Base-by-base conservation (phyloP, 768 basidiomycete species). In the Gyrodon lividus region DNA sequence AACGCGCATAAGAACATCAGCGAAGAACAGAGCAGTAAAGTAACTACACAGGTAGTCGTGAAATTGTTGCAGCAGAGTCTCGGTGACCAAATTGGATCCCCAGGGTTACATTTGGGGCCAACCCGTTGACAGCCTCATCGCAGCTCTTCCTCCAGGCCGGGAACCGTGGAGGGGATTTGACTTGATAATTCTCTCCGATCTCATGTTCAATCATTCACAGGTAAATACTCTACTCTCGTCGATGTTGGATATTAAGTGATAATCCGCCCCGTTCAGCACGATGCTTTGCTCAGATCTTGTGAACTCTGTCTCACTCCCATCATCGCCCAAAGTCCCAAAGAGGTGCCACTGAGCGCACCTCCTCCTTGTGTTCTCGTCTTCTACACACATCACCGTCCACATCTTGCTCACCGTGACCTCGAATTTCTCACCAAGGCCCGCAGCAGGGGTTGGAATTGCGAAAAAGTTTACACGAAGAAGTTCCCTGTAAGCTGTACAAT, bases 201-300 rank as follows among this genome's bases (percentile, higher is more conserved):
- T 98, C 30, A 81, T 98, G 30, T 97, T 96, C 70, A 97, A 95
- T 59, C 94, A 96, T 59, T 93, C 93, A 1, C 92, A 95, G 74
- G 92, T 87, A 55, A 31, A 73, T 51, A 10, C 23, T 34, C 3
- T 2, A 19, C 24, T 20, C 23, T 38, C 45, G 16, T 8, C 13
- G 43, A 3, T 16, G 16, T 28, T 46, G 42, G 57, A 17, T 7
- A 24, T 39, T 9, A n/a, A 3, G 20, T 45, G 26, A 41, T n/a
- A n/a, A n/a, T n/a, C 53, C 49, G 54, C 28, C 23, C 13, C 38
- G 23, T 34, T 23, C 48, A 96, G 86, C 94, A 98, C 63, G 83
- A 85, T 26, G 89, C 90, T 0, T 73, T 98, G 17, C 76, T 97
- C 6, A 74, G 74, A 20, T 86, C 92, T 0, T 92, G 92, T 59